Evolutionary conservation across 1,139 yeast species (phyloP).

Genomic region (Pichia sp.): DNA sequence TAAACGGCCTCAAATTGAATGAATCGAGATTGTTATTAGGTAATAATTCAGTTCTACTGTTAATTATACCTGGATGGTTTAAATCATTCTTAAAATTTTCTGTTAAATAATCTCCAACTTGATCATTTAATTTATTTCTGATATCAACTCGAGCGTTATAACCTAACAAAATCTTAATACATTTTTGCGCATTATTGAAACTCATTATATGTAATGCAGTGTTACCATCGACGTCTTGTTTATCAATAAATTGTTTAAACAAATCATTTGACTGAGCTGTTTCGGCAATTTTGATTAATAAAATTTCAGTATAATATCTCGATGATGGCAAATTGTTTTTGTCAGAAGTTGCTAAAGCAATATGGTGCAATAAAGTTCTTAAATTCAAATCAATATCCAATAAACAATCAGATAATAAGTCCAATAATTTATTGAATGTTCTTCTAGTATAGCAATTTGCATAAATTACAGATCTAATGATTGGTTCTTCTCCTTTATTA

Average conservation of each 20-base stretch:
- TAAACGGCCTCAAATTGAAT: conserved; percentile 13
- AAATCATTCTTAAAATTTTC: conserved; percentile 30
- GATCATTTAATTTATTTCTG: conserved; percentile 62
- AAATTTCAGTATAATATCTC: conserved; percentile 71
- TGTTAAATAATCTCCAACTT: conserved; percentile 67
- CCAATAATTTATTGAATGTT: conserved; percentile 43
- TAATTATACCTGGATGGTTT: conserved; percentile 6
- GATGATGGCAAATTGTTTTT: conserved; percentile 68
- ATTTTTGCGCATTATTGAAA: conserved; percentile 63
- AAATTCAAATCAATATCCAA: conserved; percentile 55
- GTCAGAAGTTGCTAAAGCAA: conserved; percentile 53
- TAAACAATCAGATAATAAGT: conserved; percentile 40
- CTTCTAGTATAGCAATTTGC: conserved; percentile 45
- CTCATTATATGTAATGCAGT: conserved; percentile 85
- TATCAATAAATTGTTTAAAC: conserved; percentile 63
- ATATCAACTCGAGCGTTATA: conserved; percentile 71
- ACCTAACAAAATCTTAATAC: conserved; percentile 64
- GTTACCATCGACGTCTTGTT: conserved; percentile 78
- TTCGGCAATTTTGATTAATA: conserved; percentile 67
- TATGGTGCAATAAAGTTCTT: conserved; percentile 78
- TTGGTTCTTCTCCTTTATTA: conserved; percentile 49
- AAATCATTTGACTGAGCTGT: conserved; percentile 42
- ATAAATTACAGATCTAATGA: conserved; percentile 50
- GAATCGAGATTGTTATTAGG: conserved; percentile 6
- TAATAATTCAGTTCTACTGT: neutral